Base-by-base conservation (phyloP, 148 eudicot species). In the Spergularia marina region DNA sequence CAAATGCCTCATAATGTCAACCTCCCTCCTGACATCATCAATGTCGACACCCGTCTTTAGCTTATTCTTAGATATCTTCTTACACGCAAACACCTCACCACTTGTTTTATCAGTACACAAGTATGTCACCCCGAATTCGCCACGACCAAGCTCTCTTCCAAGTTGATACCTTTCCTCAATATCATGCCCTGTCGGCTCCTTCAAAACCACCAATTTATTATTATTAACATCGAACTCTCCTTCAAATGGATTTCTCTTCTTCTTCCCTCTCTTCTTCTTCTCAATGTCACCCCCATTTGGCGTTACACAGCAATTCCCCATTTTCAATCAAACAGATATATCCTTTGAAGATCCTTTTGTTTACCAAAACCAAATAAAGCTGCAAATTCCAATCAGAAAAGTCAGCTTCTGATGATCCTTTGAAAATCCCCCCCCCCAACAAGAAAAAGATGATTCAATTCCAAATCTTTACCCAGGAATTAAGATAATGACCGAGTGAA, bases 1-100 rank as follows among this genome's bases (percentile, higher is more conserved):
- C 81, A 83, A 70, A 44, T 70, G 84, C 49, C 78, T 86, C 89
- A 81, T 85, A 21, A 85, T 85, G 39, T 81, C 81, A 73, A 81
- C 88, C 71, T 85, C 88, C 47, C 88, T 83, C 70, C 86, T 83
- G 5, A 87, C 91, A 81, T 88, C 91, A 15, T 88, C 91, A 69
- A 88, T 69, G 78, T 88, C 91, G 51, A 88, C 77, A 5, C 82
- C 78, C 16, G 91, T 88, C 83, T 73, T 82, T 0, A 86, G 80
- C 80, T 82, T 84, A 53, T 77, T 77, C 78, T 86, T 86, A 0
- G 86, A 86, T 71, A 88, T 88, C 74, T 85, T 84, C 62, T 88
- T 88, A 76, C 91, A 88, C n/a, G 91, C 91, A 39, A 62, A 86
- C 25, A 76, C 65, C 12, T 86, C 86, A 0, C 82, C 80, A 67